Base-by-base conservation (phyloP, 176 grass and related monocot species). In the Raddia guianensis region DNA sequence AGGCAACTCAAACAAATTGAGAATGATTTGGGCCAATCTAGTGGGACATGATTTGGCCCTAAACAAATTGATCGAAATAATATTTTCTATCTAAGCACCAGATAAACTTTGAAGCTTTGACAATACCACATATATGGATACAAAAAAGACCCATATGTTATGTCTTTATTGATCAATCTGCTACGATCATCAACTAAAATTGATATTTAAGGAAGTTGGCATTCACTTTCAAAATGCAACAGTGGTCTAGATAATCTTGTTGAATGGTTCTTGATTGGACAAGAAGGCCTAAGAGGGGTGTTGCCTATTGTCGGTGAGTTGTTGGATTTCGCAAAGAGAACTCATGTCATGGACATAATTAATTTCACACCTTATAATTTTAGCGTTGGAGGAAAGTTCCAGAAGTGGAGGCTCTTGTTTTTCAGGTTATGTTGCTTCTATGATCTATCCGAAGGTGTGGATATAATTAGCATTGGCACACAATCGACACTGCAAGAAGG, bases 341-440 rank as follows among this genome's bases (percentile, higher is more conserved):
- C 79, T 14, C 90, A 82, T 66, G 45, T 88, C 33, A 86, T 88
- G 86, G 86, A 82, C 21, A 77, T 91, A 63, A 60, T 88, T n/a
- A 88, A 91, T 86, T 54, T 88, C 60, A 91, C 82, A 34, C 86
- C 82, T 14, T 82, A 91, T 66, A 91, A 86, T 79, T 91, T 86
- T 77, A 91, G 90, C 61, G 82, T 86, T 68, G 82, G 74, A 37
- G 86, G 78, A 14, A 91, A 83, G 21, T 91, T 86, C 65, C 49
- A 65, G 49, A 61, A 46, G 45, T 83, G 7, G 46, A 77, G 16
- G 58, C 33, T 78, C 77, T 77, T 49, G 47, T 92, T 68, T 83
- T 54, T 61, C 82, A 80, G 59, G 75, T 86, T 40, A 85, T 56
- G 62, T 74, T 82, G 49, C 82, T 92, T 57, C 69, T 89, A 27